Conservation (phyloP, 208 protist species). For the Leptomonas pyrrhocoris region DNA sequence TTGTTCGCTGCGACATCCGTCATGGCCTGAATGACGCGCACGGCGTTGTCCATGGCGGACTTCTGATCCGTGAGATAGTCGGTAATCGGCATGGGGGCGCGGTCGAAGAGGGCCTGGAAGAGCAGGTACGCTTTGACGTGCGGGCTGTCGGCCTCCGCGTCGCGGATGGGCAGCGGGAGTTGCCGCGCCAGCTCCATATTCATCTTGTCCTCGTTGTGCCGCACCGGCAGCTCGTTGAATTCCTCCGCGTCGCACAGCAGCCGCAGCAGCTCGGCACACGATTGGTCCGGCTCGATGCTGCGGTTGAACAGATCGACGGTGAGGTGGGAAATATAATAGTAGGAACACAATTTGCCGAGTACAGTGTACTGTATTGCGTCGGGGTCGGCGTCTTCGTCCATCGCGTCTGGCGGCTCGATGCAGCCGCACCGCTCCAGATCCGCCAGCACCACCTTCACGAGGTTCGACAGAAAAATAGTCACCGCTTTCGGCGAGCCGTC, state of each 20-base stretch:
- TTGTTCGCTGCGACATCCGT: slow-evolving; percentile 95
- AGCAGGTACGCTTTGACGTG: slow-evolving; percentile 98
- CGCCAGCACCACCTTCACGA: slow-evolving; percentile 81
- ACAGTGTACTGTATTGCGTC: slow-evolving; percentile 86
- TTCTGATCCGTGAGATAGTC: slow-evolving; percentile 99
- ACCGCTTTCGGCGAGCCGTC: slow-evolving; percentile 87
- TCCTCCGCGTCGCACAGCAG: slow-evolving; percentile 94
- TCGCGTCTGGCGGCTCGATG: slow-evolving; percentile 61
- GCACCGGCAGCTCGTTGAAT: slow-evolving; percentile 96
- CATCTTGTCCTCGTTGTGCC: slow-evolving; percentile 99
- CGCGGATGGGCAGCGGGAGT: slow-evolving; percentile 76
- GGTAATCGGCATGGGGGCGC: slow-evolving; percentile 92
- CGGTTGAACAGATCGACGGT: slow-evolving; percentile 93
- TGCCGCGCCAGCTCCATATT: slow-evolving; percentile 89
- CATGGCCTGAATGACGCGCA: slow-evolving; percentile 97
- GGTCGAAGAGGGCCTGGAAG: slow-evolving; percentile 97
- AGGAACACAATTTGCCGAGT: slow-evolving; percentile 97
- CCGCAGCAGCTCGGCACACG: slow-evolving; percentile 77
- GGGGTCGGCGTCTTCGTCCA: slow-evolving; percentile 59
- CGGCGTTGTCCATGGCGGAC: slow-evolving; percentile 97
- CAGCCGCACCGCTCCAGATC: slow-evolving; percentile 88
- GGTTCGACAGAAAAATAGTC: slow-evolving; percentile 82
- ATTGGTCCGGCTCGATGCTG: slow-evolving; percentile 59
- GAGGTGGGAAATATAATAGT: slow-evolving; percentile 98
- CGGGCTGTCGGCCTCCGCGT: slow-evolving; percentile 81